Evolutionary conservation across 129 eudicot genomes (phyloP).

Genomic region (Deinandra increscens): DNA sequence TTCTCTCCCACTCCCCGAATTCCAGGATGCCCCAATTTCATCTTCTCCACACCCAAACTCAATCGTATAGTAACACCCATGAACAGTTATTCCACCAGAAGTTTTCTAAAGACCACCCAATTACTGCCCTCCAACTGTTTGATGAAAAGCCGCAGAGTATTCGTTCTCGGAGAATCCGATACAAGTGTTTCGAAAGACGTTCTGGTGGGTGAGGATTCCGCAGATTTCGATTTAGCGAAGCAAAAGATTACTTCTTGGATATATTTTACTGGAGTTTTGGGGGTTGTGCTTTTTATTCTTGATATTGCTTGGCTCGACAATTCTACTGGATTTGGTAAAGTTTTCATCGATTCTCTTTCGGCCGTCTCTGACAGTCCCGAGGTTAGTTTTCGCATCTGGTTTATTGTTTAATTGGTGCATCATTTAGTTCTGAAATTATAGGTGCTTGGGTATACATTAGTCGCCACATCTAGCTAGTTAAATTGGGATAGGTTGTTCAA

Average conservation of each 20-base stretch:
- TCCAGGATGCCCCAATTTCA: slow-evolving; percentile 14
- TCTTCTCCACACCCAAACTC: slow-evolving; percentile 14
- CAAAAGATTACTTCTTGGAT: slow-evolving; percentile 89
- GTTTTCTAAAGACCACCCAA: slow-evolving; percentile 8
- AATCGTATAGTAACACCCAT: slow-evolving; percentile 23
- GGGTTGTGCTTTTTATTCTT: slow-evolving; percentile 67
- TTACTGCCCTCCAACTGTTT: slow-evolving; percentile 20
- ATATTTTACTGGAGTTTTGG: slow-evolving; percentile 71
- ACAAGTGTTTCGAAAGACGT: slow-evolving; percentile 37
- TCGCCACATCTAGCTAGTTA: not conserved
- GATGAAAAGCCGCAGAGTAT: slow-evolving; percentile 36
- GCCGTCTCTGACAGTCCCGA: slow-evolving; percentile 70
- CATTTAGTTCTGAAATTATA: too few relatives aligned
- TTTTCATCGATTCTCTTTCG: slow-evolving; percentile 61
- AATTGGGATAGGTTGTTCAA: not conserved
- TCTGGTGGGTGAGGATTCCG: slow-evolving; percentile 90
- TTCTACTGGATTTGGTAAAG: slow-evolving; percentile 84
- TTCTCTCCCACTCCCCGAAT: slow-evolving; percentile 32
- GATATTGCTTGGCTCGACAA: slow-evolving; percentile 88
- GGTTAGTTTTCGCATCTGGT: slow-evolving; percentile 42
- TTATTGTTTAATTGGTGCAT: not conserved
- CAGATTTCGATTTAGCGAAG: slow-evolving; percentile 61
- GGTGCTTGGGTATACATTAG: too few relatives aligned
- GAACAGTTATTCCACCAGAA: slow-evolving; percentile 1
- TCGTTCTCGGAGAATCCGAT: slow-evolving; percentile 47